Conservation (phyloP, 2,329 filamentous ascomycete genomes). For the Apiospora malaysiana region DNA sequence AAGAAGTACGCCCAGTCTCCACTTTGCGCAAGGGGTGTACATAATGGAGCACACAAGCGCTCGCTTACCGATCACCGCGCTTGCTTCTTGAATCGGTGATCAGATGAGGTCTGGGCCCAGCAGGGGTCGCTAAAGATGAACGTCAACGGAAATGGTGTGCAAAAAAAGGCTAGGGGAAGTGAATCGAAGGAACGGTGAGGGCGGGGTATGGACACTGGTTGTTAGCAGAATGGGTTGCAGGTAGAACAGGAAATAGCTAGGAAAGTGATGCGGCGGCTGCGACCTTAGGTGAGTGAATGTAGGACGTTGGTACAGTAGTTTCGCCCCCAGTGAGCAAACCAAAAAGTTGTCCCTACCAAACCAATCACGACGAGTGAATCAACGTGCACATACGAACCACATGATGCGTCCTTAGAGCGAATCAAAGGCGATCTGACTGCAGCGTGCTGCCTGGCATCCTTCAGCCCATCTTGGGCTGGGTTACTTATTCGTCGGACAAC, state of each 20-base stretch:
- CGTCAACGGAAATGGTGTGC: constrained; percentile 1
- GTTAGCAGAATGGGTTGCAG: neutral
- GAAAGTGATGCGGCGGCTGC: neutral
- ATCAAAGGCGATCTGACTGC: neutral
- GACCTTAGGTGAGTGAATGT: constrained; percentile 4
- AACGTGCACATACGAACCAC: neutral
- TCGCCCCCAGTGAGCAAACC: neutral
- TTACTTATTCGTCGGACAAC: neutral
- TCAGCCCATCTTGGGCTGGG: neutral
- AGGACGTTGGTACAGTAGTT: constrained; percentile 1
- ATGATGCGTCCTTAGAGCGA: neutral
- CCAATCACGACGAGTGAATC: neutral
- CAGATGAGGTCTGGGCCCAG: neutral
- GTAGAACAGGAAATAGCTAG: neutral
- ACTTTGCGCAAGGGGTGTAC: constrained; percentile 3
- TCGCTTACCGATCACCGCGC: constrained; percentile 4
- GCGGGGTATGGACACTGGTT: neutral
- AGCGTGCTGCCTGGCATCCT: neutral
- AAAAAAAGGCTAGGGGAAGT: neutral
- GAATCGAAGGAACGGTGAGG: constrained; percentile 6
- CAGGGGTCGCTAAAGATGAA: neutral
- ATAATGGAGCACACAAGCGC: constrained; percentile 2
- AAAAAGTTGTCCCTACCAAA: constrained; percentile 3
- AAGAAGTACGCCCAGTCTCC: neutral
- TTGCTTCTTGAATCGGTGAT: constrained; percentile 2